A percentile compares a stretch with the other conserved stretches of the same genome.
Evolutionary conservation across 108 stramenopile species (phyloP).

Genomic region (Aurantiochytrium sp.): DNA sequence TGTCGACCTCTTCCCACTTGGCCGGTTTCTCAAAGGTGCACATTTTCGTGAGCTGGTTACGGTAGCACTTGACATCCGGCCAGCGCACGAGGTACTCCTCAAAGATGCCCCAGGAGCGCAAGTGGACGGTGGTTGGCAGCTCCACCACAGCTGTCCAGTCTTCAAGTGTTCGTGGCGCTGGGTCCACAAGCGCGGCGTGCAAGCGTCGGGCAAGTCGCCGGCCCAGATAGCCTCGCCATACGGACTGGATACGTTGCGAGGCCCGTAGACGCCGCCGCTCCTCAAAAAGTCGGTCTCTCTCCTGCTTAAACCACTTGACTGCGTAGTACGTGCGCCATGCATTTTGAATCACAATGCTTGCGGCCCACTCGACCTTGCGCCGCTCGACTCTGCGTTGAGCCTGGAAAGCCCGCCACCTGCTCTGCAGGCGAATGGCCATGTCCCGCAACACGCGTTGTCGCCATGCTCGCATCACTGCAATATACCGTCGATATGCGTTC

Average conservation of each 20-base stretch:
- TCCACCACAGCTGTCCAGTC: background rate
- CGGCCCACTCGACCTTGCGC: background rate
- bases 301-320: background rate
- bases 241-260: background rate
- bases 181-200: background rate
- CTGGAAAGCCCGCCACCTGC: background rate
- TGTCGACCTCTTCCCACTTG: background rate
- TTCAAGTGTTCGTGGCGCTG: background rate
- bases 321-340: background rate
- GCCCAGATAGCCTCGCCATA: background rate
- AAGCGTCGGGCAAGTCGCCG: background rate
- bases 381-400: background rate
- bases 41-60: background rate
- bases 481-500: background rate
- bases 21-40: background rate
- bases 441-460: background rate
- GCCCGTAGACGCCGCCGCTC: background rate
- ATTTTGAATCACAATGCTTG: background rate
- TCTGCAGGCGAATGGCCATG: constrained; percentile 11
- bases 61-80: background rate
- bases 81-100: background rate
- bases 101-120: background rate
- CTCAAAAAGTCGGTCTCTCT: background rate
- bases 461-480: background rate
- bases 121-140: background rate